Evolutionary conservation across 371 early-diverging fungal species (phyloP).

Genomic region (Lichtheimia hyalospora): DNA sequence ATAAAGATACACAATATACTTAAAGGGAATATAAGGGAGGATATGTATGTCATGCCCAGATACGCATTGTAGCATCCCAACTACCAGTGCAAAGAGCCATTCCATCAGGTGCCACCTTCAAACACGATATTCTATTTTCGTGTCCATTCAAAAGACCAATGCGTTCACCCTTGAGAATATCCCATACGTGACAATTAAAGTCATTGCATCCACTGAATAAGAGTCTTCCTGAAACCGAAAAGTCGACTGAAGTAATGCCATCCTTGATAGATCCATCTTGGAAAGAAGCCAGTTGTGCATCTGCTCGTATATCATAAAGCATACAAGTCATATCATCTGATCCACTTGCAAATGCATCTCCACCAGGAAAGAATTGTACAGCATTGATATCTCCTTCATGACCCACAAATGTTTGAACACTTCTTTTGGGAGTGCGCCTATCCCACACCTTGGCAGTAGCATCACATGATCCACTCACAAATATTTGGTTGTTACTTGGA

Average conservation of each 20-base stretch:
- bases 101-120: conserved; percentile 93
- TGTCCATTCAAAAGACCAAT: conserved; percentile 93
- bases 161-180: conserved; percentile 91
- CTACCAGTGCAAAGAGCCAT: conserved; percentile 97
- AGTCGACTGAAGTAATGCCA: conserved; percentile 96
- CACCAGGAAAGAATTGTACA: conserved; percentile 97
- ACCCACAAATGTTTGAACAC: conserved; percentile 96
- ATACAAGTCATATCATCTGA: conserved; percentile 97
- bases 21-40: not conserved
- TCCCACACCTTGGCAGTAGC: conserved; percentile 98
- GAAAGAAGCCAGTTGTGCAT: conserved; percentile 93
- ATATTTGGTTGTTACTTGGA: conserved; percentile 83
- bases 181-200: conserved; percentile 97
- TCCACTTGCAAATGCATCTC: conserved; percentile 95
- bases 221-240: conserved; percentile 92
- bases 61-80: conserved; percentile 73
- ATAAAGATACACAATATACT: not conserved
- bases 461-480: conserved; percentile 97
- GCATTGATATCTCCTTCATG: conserved; percentile 98
- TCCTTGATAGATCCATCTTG: conserved; percentile 94
- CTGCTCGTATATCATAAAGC: conserved; percentile 95
- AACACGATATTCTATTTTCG: conserved; percentile 94
- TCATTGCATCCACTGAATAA: conserved; percentile 98
- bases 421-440: conserved; percentile 82
- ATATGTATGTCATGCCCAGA: not conserved